Evolutionary conservation across 208 protist species (phyloP), one percentile per base, ranked within the genome.

Genomic region (Acanthamoeba triangularis): DNA sequence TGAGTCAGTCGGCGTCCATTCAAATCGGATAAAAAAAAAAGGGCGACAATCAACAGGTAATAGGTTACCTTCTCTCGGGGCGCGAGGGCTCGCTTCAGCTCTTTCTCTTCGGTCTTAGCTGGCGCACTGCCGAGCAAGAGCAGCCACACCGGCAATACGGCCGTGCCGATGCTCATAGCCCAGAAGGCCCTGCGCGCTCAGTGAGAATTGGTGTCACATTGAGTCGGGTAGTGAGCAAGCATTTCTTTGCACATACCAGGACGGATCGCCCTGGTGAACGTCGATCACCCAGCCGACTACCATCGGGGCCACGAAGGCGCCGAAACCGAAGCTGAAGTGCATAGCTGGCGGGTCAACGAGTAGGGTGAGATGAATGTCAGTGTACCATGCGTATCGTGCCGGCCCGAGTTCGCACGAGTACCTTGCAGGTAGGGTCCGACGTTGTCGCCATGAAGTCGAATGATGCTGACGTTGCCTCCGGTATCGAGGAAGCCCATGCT

Each of bases 251-350:
- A 13, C 59, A 23, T 65, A 88, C 80, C 80, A 84, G 30, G 91
- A 28, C 6, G 72, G 91, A 72, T 95, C 67, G 41, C 72, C 91
- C 35, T 95, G 41, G 28, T 95, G 56, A n/a, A 90, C 37, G 28
- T 84, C 72, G 37, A 85, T 47, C 28, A 84, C 25, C 91, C 72
- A 67, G 37, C 91, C 91, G 23, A 95, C 69, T 11, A 84, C 37
- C 37, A 95, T 84, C 44, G 91, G 91, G 28, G 91, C 33, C 33
- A 95, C 72, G 41, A 95, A 84, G 18, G 91, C 91, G 52, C 91
- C 91, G 0, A 95, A 20, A 23, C 91, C 91, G 37, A 95, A 95
- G 78, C 91, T 95, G 25, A 95, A 95, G 35, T 95, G 91, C 72
- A 95, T 84, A 0, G 91, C 91, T 88, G 78, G n/a, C 5, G 23